Base-by-base conservation (phyloP, 2,329 filamentous ascomycete species). In the Orbilia quercus region DNA sequence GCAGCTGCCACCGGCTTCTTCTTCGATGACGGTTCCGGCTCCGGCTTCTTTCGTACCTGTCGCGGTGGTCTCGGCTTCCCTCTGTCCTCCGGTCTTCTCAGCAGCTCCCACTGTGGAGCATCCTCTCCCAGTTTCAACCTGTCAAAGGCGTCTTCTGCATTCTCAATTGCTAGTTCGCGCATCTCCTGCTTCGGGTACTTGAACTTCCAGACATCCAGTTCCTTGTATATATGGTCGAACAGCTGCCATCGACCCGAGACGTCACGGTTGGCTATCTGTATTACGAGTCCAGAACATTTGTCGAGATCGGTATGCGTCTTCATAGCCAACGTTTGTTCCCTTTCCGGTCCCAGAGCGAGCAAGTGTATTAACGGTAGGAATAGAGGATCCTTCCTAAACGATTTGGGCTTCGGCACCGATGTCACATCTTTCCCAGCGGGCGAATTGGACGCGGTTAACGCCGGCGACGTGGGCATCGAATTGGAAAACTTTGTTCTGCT, bases 151-250 rank as follows among this genome's bases (percentile, higher is more conserved):
- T 72, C 75, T 34, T 76, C 71, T 12, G 74, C 75, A 67, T 77
- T 77, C 67, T 65, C 38, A 59, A 78, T 78, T 3, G 77, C 77
- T 45, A 54, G 36, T n/a, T 78, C 75, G 45, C 77, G 74, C 48
- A 77, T 75, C 20, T 74, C 64, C 25, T 63, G 67, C 22, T 75
- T 75, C 22, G 74, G 74, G 51, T 78, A 78, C 14, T 75, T 76
- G 48, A 78, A 78, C 44, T 76, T 76, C 76, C 76, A 78, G 16
- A 78, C 31, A 45, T 78, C 77, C 54, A 78, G 66, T n/a, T 78
- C 75, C 51, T 76, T 77, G 48, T 77, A 77, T 51, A 77, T 70
- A 14, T 75, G 65, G 47, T 78, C 77, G 16, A 77, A 71, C 14
- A 78, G 59, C 42, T 74, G 60, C 77, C 77, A 78, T 50, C 77